Evolutionary conservation across 108 stramenopile genomes (phyloP), one percentile per base, ranked within the genome.

Genomic region (Fragilariopsis cylindrus): DNA sequence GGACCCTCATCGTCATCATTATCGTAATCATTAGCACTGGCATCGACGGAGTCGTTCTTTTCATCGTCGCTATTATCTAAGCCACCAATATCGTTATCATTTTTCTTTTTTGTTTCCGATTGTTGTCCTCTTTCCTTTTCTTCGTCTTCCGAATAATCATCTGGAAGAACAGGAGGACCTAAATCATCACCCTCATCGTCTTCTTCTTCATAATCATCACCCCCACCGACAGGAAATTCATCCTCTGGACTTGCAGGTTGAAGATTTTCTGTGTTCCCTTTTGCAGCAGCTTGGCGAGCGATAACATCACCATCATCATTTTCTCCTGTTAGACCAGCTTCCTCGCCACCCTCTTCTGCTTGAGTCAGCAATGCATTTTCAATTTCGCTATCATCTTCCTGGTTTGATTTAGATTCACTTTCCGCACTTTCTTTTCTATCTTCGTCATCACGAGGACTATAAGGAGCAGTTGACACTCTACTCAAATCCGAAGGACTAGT

Each of bases 401-500:
- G 18, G 7, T 48, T 65, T 46, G 65, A 46, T 65, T 48, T 65
- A n/a, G 45, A 46, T 41, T 44, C 19, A 13, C 8, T 9, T 30
- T 60, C 8, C 8, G 11, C 41, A 9, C n/a, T 60, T 11, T 21
- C 58, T 5, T 55, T 42, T 45, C 57, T 71, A 39, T 60, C 40
- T 7, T 39, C 40, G 21, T 77, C 60, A 5, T 41, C 52, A 15
- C 62, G 19, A 50, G 83, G 84, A 58, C 80, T 80, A 4, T 76
- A 77, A 7, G 84, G 74, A 57, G 68, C 53, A 12, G 84, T 85
- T 13, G 84, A 77, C 41, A 81, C 84, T 47, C 65, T 54, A 48
- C 81, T 81, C 50, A 85, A 60, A 50, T 84, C 83, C 49, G 75
- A 76, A n/a, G 83, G 83, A 71, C 79, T 80, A 13, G 60, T 57